A percentile compares a stretch with the other conserved stretches of the same genome.
Conservation (phyloP, 345 rosid species). For the Salix viminalis region DNA sequence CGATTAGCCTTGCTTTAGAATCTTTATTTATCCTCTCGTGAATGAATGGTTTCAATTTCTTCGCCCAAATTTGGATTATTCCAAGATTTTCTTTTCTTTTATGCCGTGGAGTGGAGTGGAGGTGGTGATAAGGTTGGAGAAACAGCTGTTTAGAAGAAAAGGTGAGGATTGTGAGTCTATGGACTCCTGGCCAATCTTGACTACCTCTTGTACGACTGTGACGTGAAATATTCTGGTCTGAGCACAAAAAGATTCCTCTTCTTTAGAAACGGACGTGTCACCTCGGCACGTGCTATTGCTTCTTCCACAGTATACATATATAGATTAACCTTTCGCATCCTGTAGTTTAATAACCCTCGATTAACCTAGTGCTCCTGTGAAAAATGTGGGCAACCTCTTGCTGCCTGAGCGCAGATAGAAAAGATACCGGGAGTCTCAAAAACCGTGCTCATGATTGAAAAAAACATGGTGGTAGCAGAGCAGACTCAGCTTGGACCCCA, state of each 20-base stretch:
- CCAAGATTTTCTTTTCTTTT: not conserved
- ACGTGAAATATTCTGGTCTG: not conserved
- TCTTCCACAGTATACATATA: not conserved
- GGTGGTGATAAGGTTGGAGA: not conserved
- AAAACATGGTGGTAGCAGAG: too few species aligned
- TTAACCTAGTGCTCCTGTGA: not conserved
- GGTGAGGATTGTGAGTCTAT: not conserved
- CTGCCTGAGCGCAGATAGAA: not conserved
- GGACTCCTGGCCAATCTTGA: not conserved
- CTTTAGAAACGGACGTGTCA: not conserved
- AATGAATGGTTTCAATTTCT: not conserved
- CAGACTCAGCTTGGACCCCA: not conserved
- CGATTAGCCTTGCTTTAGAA: not conserved
- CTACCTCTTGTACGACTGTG: too few species aligned
- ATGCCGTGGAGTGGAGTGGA: not conserved
- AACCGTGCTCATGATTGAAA: not conserved
- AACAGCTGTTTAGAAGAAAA: not conserved
- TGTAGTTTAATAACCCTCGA: not conserved
- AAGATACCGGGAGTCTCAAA: not conserved
- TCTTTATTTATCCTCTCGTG: not conserved
- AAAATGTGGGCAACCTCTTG: not conserved
- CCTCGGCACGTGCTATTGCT: not conserved
- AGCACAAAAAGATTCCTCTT: not conserved
- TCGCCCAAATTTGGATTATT: not conserved
- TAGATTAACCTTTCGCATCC: not conserved